Evolutionary conservation across 2,329 filamentous ascomycete genomes (phyloP), one percentile per base, ranked within the genome.

Genomic region (Tolypocladium tropicale): DNA sequence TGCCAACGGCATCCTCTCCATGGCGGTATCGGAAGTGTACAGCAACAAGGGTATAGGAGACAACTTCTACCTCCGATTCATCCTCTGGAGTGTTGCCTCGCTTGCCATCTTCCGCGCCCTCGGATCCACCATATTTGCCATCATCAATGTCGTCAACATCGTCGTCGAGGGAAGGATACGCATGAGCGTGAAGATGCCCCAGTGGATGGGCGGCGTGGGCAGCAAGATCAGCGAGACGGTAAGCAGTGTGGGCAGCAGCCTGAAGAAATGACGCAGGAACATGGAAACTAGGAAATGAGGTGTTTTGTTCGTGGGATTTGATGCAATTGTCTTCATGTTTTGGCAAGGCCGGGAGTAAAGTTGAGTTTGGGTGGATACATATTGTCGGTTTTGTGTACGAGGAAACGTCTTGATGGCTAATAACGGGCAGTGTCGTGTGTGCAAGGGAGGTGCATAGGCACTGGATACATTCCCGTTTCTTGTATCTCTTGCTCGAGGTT

Each of bases 41-140:
- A 82, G 82, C 50, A 78, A 80, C 58, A 82, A 79, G 52, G 76
- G 83, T 43, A 85, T 95, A 53, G 85, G 85, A 7, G 80, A 86
- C 64, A 99, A 99, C 75, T 84, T 88, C 68, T 99, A 99, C 71
- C 81, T 99, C 48, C 87, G 85, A 37, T 94, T 97, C 73, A 90
- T 99, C 67, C 80, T 99, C 25, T 99, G 94, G 94, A 78, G 82
- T 33, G 94, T 99, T 16, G 94, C 94, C 0, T 80, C 81, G 0
- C 75, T 99, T 30, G 94, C 95, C 1, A 75, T 94, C 7, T 96
- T 99, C 79, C 84, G 94, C 60, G 92, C 90, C 1, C 70, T 96
- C 2, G 94, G 94, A 0, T 87, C 82, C 11, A 85, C 85, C 0
- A 82, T 89, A 0, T 99, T 95, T 74, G 85, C 89, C 2, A 71